Evolutionary conservation across 148 eudicot species (phyloP).

Genomic region (Salicornia ramosissima): DNA sequence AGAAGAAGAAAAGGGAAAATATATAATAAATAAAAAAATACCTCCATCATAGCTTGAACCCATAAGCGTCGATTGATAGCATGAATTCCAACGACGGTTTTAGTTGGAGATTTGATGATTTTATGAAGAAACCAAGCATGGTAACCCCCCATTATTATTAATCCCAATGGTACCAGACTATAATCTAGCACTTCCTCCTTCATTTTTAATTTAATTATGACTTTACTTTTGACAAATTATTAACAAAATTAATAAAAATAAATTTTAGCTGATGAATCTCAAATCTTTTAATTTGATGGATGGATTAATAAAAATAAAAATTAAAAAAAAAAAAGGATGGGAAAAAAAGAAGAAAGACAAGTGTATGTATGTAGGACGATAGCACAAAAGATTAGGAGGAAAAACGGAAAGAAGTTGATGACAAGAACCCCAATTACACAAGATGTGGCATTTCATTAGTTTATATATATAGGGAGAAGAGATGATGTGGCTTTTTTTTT

Average conservation of each 20-base stretch:
- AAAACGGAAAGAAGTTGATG: background rate
- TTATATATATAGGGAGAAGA: too few relatives aligned
- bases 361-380: slow-evolving; percentile 5
- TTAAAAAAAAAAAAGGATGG: background rate
- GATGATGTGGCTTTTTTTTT: too few relatives aligned
- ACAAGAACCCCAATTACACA: background rate
- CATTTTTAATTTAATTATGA: slow-evolving; percentile 15
- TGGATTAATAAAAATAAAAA: background rate
- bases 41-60: slow-evolving; percentile 93
- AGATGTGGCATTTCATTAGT: background rate
- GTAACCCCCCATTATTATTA: slow-evolving; percentile 50
- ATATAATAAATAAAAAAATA: too few relatives aligned
- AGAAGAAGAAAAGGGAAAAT: too few relatives aligned
- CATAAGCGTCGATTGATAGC: slow-evolving; percentile 77
- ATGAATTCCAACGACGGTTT: slow-evolving; percentile 71
- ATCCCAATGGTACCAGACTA: slow-evolving; percentile 61
- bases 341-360: background rate
- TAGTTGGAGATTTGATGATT: slow-evolving; percentile 47
- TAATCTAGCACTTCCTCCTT: slow-evolving; percentile 45
- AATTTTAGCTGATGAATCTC: too few relatives aligned
- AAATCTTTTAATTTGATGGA: background rate
- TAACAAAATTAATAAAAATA: too few relatives aligned
- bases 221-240: too few relatives aligned
- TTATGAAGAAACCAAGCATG: slow-evolving; percentile 55
- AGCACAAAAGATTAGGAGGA: background rate